phyloP scores from a whole-genome alignment of 768 basidiomycete species.

The Dictyophora rubrovolvata region DNA sequence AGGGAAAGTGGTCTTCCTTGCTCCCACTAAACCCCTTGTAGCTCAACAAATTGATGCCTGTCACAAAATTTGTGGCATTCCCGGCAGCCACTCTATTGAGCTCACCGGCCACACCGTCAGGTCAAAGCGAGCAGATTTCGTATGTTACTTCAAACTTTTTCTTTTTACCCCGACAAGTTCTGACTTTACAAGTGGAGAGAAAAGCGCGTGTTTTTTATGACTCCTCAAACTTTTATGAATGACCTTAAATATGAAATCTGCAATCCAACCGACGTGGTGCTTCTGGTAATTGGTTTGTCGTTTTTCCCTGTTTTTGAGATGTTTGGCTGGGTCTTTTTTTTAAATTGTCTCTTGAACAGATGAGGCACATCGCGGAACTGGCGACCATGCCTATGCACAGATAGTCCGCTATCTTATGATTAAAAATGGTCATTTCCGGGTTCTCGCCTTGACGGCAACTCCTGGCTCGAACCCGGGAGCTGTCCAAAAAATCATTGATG shows the following conservation, averaged over 20 bases:
- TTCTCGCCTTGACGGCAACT: constrained; percentile 91
- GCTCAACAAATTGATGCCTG: constrained; percentile 92
- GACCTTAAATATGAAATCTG: constrained; percentile 67
- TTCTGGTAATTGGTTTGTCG: constrained; percentile 73
- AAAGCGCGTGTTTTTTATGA: constrained; percentile 90
- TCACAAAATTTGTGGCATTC: constrained; percentile 88
- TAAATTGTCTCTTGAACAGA: constrained; percentile 38
- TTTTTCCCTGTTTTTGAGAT: background rate
- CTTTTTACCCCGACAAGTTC: constrained; percentile 8
- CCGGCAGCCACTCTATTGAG: constrained; percentile 74
- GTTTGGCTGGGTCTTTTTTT: background rate
- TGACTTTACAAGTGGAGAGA: constrained; percentile 50
- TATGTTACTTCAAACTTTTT: constrained; percentile 25
- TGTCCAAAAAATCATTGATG: constrained; percentile 87
- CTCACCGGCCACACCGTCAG: constrained; percentile 68
- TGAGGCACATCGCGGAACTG: constrained; percentile 91
- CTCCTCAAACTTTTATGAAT: constrained; percentile 88
- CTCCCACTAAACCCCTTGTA: constrained; percentile 93
- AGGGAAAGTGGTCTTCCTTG: constrained; percentile 89
- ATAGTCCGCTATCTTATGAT: constrained; percentile 85
- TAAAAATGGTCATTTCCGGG: constrained; percentile 86
- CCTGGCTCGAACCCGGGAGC: constrained; percentile 79
- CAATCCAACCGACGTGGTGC: constrained; percentile 70
- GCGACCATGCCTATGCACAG: constrained; percentile 87
- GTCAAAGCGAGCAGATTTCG: constrained; percentile 45